Base-by-base conservation (phyloP, 352 stramenopile genomes). In the Globisporangium nagaii region DNA sequence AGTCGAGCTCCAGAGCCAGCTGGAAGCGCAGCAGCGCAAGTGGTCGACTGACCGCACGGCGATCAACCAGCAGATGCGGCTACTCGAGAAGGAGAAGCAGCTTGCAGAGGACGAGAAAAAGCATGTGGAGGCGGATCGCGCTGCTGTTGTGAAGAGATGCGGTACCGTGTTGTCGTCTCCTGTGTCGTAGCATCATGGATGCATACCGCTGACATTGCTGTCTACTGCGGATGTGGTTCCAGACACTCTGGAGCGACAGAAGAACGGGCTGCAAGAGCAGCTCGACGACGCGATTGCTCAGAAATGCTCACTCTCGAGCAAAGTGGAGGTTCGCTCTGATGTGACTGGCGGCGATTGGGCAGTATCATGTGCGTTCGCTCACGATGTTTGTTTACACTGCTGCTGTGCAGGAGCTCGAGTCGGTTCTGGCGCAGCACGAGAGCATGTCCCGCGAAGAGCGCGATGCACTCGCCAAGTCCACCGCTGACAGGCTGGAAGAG, bases 1-100 rank as follows among this genome's bases (percentile, higher is more conserved):
- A 54, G 17, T 73, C 2, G 71, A 82, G 47, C 54, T 88, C 1
- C 71, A 87, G 42, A 63, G 56, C 3, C 63, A 88, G 22, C 35
- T 87, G 4, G 79, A 90, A 46, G 65, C 70, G 7, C 76, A 87
- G 28, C 73, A 87, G 50, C 73, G 73, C 30, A 85, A 83, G 51
- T 87, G 73, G 73, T 54, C 70, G 0, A 44, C 51, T 1, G 75
- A 88, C 32, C 75, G 77, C 9, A 67, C 70, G 1, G 72, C 48
- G 0, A 56, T 87, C 7, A 57, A 83, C 22, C 71, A 86, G 19
- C 75, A 84, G 19, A 46, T 86, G 30, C 61, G 79, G 1, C 41
- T 83, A 11, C 39, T 75, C 1, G 75, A 87, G 45, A 89, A 86
- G 41, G 73, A 85, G 43, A 79, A 73, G 22, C 60, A 81, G 17